A percentile compares a stretch with the other conserved stretches of the same genome.
Conservation (phyloP, 257 asterid species). For the Mitragyna speciosa region DNA sequence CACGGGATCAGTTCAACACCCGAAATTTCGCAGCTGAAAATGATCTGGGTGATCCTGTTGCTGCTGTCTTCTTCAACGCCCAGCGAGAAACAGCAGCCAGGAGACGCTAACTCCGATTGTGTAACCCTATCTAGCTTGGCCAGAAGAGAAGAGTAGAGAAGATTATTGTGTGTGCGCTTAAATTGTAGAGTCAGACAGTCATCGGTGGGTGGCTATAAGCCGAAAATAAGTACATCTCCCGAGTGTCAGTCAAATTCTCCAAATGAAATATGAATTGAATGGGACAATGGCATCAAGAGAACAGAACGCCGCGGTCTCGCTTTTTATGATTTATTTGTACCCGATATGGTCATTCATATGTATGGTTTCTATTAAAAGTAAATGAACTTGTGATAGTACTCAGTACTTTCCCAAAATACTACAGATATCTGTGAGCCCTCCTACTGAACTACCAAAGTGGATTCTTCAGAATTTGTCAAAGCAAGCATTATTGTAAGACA, state of each 20-base stretch:
- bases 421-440: neutral
- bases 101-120: slow-evolving; percentile 42
- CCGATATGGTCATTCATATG: neutral
- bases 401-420: neutral
- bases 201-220: neutral
- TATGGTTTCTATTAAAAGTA: neutral
- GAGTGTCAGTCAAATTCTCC: slow-evolving; percentile 6
- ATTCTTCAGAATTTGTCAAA: slow-evolving; percentile 1
- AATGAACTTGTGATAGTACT: neutral
- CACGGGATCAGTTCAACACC: slow-evolving; percentile 61
- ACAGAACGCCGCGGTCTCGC: neutral
- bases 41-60: slow-evolving; percentile 74
- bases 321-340: neutral
- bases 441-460: neutral
- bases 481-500: neutral
- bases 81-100: slow-evolving; percentile 92
- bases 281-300: neutral
- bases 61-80: slow-evolving; percentile 89
- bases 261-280: neutral
- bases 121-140: neutral
- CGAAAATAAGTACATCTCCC: neutral
- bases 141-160: neutral
- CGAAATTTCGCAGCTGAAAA: slow-evolving; percentile 69
- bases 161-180: neutral
- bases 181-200: neutral